A percentile compares a stretch with the other conserved stretches of the same genome.
Conservation (phyloP, 2,329 filamentous ascomycete genomes). For the Coniochaeta sp. region DNA sequence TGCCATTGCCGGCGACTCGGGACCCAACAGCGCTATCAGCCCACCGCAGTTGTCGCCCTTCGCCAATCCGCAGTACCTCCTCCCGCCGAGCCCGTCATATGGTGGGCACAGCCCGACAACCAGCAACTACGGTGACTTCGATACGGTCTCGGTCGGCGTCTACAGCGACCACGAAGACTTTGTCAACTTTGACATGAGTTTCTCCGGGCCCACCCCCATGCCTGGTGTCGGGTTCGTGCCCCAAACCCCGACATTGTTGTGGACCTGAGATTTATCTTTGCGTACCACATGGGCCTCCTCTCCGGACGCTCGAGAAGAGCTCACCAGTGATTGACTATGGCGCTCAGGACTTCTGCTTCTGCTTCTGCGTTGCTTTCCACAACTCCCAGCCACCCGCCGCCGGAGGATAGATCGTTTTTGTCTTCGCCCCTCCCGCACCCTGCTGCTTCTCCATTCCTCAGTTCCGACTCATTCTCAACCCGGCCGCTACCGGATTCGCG, state of each 20-base stretch:
- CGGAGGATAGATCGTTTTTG: slow-evolving; percentile 25
- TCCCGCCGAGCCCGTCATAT: slow-evolving; percentile 55
- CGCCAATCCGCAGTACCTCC: slow-evolving; percentile 49
- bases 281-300: slow-evolving; percentile 30
- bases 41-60: slow-evolving; percentile 49
- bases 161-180: slow-evolving; percentile 53
- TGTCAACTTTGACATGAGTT: slow-evolving; percentile 39
- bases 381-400: slow-evolving; percentile 35
- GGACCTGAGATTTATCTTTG: slow-evolving; percentile 40
- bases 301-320: slow-evolving; percentile 27
- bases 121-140: slow-evolving; percentile 48
- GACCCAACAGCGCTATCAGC: slow-evolving; percentile 40
- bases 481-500: slow-evolving; percentile 39
- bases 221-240: slow-evolving; percentile 54
- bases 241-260: slow-evolving; percentile 55
- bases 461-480: slow-evolving; percentile 33
- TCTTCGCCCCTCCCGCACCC: slow-evolving; percentile 26
- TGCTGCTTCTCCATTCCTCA: slow-evolving; percentile 37
- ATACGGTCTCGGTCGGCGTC: slow-evolving; percentile 33
- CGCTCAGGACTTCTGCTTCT: slow-evolving; percentile 38
- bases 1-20: slow-evolving; percentile 39
- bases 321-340: slow-evolving; percentile 45
- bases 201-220: slow-evolving; percentile 36
- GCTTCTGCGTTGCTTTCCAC: slow-evolving; percentile 31
- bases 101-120: slow-evolving; percentile 55